A percentile compares a stretch with the other conserved stretches of the same genome.
Conservation (phyloP, 805 yeast genomes). For the Wickerhamiella sorbophila region DNA sequence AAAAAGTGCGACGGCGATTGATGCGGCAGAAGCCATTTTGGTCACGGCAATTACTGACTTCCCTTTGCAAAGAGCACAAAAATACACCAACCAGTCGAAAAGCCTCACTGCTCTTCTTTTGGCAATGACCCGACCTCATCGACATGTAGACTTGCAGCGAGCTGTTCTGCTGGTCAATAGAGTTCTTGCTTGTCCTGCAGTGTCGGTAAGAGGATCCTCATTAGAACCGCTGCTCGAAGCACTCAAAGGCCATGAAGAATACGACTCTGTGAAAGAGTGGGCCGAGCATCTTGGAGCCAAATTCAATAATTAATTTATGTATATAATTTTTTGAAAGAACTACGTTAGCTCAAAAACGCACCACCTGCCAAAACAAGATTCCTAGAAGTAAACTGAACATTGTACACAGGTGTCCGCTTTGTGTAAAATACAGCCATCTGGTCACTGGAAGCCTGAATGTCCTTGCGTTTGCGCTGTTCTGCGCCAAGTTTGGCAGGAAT, state of each 20-base stretch:
- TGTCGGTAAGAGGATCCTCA: conserved; percentile 6
- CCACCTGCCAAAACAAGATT: conserved; percentile 91
- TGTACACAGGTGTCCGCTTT: conserved; percentile 84
- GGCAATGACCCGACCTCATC: not conserved
- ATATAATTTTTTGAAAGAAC: too few relatives aligned
- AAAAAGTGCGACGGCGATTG: conserved; percentile 6
- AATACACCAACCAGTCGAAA: conserved; percentile 9
- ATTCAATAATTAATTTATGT: conserved; percentile 7
- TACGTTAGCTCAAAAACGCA: conserved; percentile 40
- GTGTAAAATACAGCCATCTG: conserved; percentile 90
- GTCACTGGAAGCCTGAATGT: conserved; percentile 70
- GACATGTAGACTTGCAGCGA: conserved; percentile 9
- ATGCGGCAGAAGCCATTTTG: conserved; percentile 15
- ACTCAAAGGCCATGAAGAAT: not conserved
- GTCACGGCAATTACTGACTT: conserved; percentile 10
- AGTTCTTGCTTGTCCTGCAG: conserved; percentile 2
- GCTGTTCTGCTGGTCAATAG: conserved; percentile 13
- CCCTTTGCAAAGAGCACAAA: conserved; percentile 6
- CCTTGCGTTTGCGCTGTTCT: conserved; percentile 35
- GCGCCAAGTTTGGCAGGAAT: conserved; percentile 10
- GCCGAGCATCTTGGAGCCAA: not conserved
- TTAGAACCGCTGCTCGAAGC: conserved; percentile 7
- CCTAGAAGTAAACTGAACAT: conserved; percentile 80
- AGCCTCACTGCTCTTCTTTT: conserved; percentile 13
- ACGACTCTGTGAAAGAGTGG: not conserved